A percentile compares a stretch with the other conserved stretches of the same genome.
Evolutionary conservation across 2,329 filamentous ascomycete species (phyloP).

Genomic region (Phoma sp.): DNA sequence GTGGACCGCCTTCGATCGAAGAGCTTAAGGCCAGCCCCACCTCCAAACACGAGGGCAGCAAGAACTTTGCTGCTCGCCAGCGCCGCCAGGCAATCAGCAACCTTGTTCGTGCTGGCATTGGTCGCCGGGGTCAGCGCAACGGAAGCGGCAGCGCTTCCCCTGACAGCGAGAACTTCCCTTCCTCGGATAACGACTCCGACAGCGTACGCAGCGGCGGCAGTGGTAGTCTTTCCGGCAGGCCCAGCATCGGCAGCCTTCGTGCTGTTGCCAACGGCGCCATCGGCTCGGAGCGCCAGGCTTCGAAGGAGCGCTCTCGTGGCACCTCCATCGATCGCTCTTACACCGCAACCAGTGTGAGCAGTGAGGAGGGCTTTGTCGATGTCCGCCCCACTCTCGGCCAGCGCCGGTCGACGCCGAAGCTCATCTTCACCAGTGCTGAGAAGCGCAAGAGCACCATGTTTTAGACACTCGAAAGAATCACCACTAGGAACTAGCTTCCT

Average conservation of each 20-base stretch:
- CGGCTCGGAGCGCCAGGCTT: constrained; percentile 79
- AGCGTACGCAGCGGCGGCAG: constrained; percentile 68
- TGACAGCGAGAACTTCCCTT: constrained; percentile 81
- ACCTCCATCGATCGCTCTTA: constrained; percentile 52
- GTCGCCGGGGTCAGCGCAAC: constrained; percentile 75
- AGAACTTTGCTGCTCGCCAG: constrained; percentile 95
- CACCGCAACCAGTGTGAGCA: constrained; percentile 69
- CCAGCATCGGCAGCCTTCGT: constrained; percentile 75
- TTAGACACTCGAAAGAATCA: constrained; percentile 48
- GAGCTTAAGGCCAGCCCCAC: constrained; percentile 91
- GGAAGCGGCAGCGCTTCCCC: constrained; percentile 83
- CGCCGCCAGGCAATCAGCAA: constrained; percentile 91
- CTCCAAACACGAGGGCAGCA: constrained; percentile 89
- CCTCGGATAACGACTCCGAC: constrained; percentile 68
- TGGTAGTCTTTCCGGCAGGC: constrained; percentile 79
- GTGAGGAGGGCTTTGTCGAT: constrained; percentile 65
- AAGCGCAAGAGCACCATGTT: constrained; percentile 80
- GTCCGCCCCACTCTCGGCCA: constrained; percentile 61
- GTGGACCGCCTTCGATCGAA: constrained; percentile 88
- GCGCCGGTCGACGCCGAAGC: constrained; percentile 82
- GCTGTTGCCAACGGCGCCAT: constrained; percentile 84
- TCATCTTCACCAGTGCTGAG: constrained; percentile 86
- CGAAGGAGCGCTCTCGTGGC: constrained; percentile 47
- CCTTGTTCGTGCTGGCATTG: constrained; percentile 85
- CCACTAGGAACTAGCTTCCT: constrained; percentile 27